These are phyloP conservation scores for Musa schizocarpa DNA, from an alignment of 176 grass and related monocot genomes.

Conservation along the genomic window DNA sequence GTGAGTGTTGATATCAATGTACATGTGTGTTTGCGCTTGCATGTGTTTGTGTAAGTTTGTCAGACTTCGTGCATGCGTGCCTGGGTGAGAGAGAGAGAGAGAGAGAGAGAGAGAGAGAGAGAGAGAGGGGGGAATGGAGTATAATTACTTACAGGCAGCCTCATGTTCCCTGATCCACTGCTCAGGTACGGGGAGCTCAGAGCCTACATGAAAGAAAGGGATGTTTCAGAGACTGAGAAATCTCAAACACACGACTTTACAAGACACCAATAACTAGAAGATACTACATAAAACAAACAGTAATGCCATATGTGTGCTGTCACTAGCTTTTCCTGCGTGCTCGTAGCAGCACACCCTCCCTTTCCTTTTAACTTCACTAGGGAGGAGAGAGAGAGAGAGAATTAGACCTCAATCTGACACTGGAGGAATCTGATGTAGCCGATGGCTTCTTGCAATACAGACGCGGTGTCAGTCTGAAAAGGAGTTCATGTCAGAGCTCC, in stretches of 20 bases:
- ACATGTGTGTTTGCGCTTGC: not conserved
- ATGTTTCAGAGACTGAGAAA: slow-evolving; percentile 17
- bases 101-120: slow-evolving; percentile 35
- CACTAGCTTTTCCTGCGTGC: slow-evolving; percentile 83
- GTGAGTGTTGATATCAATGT: not conserved
- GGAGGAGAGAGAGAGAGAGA: slow-evolving; percentile 8
- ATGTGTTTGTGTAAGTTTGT: not conserved
- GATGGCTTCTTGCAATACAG: slow-evolving; percentile 98
- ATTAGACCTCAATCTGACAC: slow-evolving; percentile 1
- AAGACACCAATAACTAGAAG: slow-evolving; percentile 30
- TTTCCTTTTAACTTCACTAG: not conserved
- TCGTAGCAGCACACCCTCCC: slow-evolving; percentile 18
- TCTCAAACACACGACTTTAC: slow-evolving; percentile 30
- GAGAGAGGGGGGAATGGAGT: not conserved
- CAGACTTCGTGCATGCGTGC: not conserved
- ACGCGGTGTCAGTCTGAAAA: slow-evolving; percentile 99
- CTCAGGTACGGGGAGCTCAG: slow-evolving; percentile 70
- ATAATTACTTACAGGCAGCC: slow-evolving; percentile 37
- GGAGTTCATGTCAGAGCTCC: slow-evolving; percentile 27
- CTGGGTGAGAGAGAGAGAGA: slow-evolving; percentile 1
- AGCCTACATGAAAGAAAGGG: slow-evolving; percentile 44
- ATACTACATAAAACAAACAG: slow-evolving; percentile 12
- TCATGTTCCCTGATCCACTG: slow-evolving; percentile 27
- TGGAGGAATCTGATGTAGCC: slow-evolving; percentile 59
- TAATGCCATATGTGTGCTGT: not conserved